Evolutionary conservation across 495 filamentous ascomycete species (phyloP), one percentile per base, ranked within the genome.

Genomic region (Melanomma pulvis-pyrius): DNA sequence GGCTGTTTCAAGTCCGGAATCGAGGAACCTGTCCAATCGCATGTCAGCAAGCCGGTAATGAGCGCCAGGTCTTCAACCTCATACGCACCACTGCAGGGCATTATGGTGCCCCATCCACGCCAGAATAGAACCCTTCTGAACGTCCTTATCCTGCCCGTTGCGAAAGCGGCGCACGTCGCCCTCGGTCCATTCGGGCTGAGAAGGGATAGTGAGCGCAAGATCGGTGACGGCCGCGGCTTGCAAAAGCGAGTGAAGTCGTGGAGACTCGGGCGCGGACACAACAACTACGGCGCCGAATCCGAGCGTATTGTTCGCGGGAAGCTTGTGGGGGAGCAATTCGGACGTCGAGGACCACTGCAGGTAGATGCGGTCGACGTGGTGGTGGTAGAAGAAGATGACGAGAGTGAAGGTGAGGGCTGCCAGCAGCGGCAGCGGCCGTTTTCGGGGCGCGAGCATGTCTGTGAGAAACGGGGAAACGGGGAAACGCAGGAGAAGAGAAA

Each of bases 1-100:
- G 0, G 76, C 77, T 0, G 80, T 82, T 52, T 79, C 76, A 11
- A 79, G 59, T 19, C 73, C 73, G n/a, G 77, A 77, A 25, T 76
- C 72, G 30, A 81, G 64, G 61, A 79, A 77, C 73, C 73, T 75
- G 57, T 1, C 19, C 51, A 54, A 55, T 30, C 26, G n/a, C 41
- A 54, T 29, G 30, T 63, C 32, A 59, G 51, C 44, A 34, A 28
- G 36, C 5, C 8, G 21, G 8, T 28, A 32, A 59, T 22, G 59
- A 25, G 30, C 12, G 29, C 22, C 54, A 36, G 32, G 39, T 8
- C 3, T 15, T 28, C 5, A 3, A 30, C 25, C 19, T 24, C 44
- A 28, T 2, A 26, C 49, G 11, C 57, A 74, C 74, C 74, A 76
- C 32, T 50, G 66, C 55, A 77, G 63, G 1, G 70, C 75, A 55